phyloP scores from a whole-genome alignment of 1,284 basidiomycete species.

The Hymenochaete sp. region DNA sequence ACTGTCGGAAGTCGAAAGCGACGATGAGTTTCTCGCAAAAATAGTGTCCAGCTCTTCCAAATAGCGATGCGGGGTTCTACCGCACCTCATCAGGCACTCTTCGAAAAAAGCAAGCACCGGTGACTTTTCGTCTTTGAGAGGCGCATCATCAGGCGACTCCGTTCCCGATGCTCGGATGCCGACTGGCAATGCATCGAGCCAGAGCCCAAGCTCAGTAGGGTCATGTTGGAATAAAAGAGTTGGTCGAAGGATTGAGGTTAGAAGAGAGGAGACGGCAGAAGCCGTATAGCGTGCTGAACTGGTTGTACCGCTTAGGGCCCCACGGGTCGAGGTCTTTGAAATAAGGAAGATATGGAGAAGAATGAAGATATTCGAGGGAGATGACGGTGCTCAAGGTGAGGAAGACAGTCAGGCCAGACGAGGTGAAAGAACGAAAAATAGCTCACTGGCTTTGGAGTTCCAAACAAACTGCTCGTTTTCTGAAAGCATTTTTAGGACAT shows the following conservation, averaged over 20 bases:
- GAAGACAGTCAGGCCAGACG: too few relatives aligned
- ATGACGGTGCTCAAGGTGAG: slow-evolving; percentile 40
- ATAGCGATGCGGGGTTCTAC: slow-evolving; percentile 83
- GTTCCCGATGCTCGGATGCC: slow-evolving; percentile 30
- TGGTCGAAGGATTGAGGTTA: slow-evolving; percentile 53
- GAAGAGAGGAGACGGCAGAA: too few relatives aligned
- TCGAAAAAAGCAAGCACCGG: slow-evolving; percentile 72
- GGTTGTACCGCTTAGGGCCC: slow-evolving; percentile 24
- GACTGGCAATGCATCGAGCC: slow-evolving; percentile 58
- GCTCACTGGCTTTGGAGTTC: slow-evolving; percentile 62
- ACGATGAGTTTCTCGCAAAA: not conserved
- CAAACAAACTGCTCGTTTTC: slow-evolving; percentile 73
- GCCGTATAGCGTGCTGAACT: not conserved
- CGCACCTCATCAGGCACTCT: slow-evolving; percentile 76
- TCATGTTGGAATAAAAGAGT: slow-evolving; percentile 83
- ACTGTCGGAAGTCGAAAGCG: not conserved
- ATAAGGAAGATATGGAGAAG: slow-evolving; percentile 58
- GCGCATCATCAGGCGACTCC: slow-evolving; percentile 42
- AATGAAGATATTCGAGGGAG: slow-evolving; percentile 45
- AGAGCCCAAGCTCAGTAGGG: slow-evolving; percentile 60
- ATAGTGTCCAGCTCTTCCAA: slow-evolving; percentile 54
- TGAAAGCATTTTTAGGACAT: slow-evolving; percentile 65
- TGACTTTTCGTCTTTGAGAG: slow-evolving; percentile 49
- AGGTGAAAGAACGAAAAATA: slow-evolving; percentile 3
- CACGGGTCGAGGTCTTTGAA: slow-evolving; percentile 44